Conservation (phyloP, 2,329 filamentous ascomycete species). For the Rachicladosporium sp. region DNA sequence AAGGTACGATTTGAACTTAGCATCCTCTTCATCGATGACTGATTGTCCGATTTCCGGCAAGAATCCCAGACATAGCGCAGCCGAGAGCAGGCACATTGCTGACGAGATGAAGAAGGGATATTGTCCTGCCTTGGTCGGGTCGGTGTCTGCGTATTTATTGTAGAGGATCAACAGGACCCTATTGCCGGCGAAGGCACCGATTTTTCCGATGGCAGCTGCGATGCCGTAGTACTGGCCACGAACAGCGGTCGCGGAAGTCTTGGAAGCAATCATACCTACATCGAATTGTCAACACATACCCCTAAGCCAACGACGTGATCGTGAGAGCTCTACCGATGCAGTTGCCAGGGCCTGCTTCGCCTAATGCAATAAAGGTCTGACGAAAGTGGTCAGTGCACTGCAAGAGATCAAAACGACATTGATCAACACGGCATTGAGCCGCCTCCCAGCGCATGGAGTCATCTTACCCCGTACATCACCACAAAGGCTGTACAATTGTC, state of each 20-base stretch:
- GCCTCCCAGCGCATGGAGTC: constrained; percentile 44
- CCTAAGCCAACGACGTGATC: too few species aligned
- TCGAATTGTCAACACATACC: too few species aligned
- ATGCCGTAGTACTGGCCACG: constrained; percentile 62
- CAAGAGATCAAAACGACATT: neutral
- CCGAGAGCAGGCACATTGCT: constrained; percentile 62
- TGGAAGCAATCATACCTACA: constrained; percentile 55
- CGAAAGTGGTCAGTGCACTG: neutral
- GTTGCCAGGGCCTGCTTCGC: constrained; percentile 76
- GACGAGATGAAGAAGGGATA: constrained; percentile 86
- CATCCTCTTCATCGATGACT: constrained; percentile 69
- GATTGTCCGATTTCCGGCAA: constrained; percentile 71
- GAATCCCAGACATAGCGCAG: constrained; percentile 47
- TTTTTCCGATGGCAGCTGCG: constrained; percentile 61
- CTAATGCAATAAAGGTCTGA: constrained; percentile 38
- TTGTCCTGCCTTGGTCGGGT: constrained; percentile 49
- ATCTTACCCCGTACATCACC: constrained; percentile 52
- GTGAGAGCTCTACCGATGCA: constrained; percentile 60
- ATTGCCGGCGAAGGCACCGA: constrained; percentile 69
- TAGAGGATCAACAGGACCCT: constrained; percentile 52
- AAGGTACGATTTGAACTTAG: constrained; percentile 62
- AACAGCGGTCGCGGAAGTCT: constrained; percentile 77
- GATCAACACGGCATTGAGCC: neutral
- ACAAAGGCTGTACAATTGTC: constrained; percentile 40
- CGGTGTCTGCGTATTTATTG: constrained; percentile 44